Base-by-base conservation (phyloP, 371 early-diverging fungal genomes). In the Actinomortierella ambigua region DNA sequence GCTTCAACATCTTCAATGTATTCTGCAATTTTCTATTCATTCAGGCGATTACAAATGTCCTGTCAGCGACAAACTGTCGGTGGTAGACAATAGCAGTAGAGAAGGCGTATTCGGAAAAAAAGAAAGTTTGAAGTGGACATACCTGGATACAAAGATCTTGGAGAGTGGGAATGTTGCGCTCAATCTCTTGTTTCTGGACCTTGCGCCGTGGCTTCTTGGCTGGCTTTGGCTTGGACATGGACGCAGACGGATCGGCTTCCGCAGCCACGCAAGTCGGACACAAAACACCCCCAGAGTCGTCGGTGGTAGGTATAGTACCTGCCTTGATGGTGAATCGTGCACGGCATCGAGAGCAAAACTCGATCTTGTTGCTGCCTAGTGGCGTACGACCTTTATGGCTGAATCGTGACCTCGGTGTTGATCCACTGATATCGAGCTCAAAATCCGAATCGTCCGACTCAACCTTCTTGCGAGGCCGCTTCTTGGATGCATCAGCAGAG, bases 1-100 rank as follows among this genome's bases (percentile, higher is more conserved):
- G 82, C 85, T 49, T 93, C 93, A 0, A 96, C 90, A 61, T 86
- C 83, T 46, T 93, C 90, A 52, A 95, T 88, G 57, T 88, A 80
- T 47, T 81, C 76, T 4, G 88, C 91, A 53, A 94, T 83, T 24
- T 86, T 69, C 80, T 90, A 50, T 48, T 41, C 53, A 13, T 28
- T 63, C 15, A 49, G 27, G 15, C n/a, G n/a, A n/a, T n/a, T n/a
- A n/a, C n/a, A n/a, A n/a, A n/a, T n/a, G n/a, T n/a, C n/a, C n/a
- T n/a, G n/a, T n/a, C n/a, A n/a, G n/a, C n/a, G n/a, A n/a, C n/a
- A n/a, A n/a, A n/a, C n/a, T n/a, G n/a, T n/a, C n/a, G n/a, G n/a
- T n/a, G n/a, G n/a, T n/a, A n/a, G n/a, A n/a, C n/a, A n/a, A n/a
- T n/a, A n/a, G n/a, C n/a, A n/a, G n/a, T n/a, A n/a, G n/a, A n/a